Evolutionary conservation across 352 stramenopile genomes (phyloP), one percentile per base, ranked within the genome.

Genomic region (Plasmopara halstedii): DNA sequence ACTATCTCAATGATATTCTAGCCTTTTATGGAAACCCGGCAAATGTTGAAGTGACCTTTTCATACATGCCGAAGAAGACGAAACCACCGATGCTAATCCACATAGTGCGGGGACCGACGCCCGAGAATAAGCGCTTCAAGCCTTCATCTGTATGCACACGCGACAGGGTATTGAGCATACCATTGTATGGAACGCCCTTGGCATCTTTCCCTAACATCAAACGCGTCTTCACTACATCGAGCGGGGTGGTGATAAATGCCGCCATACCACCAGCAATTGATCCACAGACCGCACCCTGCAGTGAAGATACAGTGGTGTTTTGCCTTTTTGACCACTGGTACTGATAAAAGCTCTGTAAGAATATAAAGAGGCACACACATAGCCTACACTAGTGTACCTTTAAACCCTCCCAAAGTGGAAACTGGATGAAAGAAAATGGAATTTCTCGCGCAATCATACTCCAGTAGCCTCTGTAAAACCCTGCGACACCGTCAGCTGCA

Each of bases 71-170:
- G 55, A 99, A 99, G 70, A 98, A 99, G n/a, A 99, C 93, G 67
- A 99, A 99, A 31, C 97, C 97, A 32, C 97, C 97, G 58, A 99
- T 97, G 17, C 88, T 95, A 67, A 99, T 99, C 97, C 97, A 99
- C 75, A 98, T 96, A 0, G 97, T 96, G 47, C 96, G 82, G 3
- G 96, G 95, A 36, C 95, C 87, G 14, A 98, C 79, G 13, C 96
- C 96, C 20, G 83, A 93, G 44, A 98, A 97, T 17, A 99, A 71
- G 21, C 91, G 84, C 46, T 67, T 74, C 21, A 71, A 48, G 25
- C 95, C 92, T 73, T 98, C 95, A 41, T 98, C 81, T 19, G 63
- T 70, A 47, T 94, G 83, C 35, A 99, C 79, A 36, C 94, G 83
- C 55, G 68, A 65, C 29, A 98, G 76, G 1, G 95, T 97, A 65